A percentile compares a stretch with the other conserved stretches of the same genome.
These are phyloP conservation scores for Diophrys sp. DNA, from an alignment of 73 alveolate genomes.

Conservation along the genomic window DNA sequence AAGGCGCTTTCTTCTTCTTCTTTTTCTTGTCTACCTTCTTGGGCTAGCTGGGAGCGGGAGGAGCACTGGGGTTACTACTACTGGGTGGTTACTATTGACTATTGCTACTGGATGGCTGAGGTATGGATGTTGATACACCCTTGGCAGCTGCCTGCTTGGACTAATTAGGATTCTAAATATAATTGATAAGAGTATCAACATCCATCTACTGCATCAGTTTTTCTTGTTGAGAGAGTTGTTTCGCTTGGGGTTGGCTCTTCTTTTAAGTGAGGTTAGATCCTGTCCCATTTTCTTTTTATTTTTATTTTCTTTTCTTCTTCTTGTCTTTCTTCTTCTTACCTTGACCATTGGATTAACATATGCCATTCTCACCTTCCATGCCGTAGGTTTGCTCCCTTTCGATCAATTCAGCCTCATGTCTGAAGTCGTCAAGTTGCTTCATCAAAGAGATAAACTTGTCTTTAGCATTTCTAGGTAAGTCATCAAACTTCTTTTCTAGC, in stretches of 20 bases:
- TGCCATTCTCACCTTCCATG: too few relatives aligned
- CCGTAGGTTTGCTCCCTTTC: too few relatives aligned
- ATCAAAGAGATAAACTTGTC: neutral
- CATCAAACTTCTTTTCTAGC: neutral
- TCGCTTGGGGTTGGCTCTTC: neutral
- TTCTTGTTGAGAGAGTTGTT: neutral
- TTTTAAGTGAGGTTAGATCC: neutral
- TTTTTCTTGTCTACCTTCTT: too few relatives aligned
- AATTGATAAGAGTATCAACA: neutral
- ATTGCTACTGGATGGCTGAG: too few relatives aligned
- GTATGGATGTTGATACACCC: too few relatives aligned
- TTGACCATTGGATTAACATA: too few relatives aligned
- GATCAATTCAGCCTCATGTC: too few relatives aligned
- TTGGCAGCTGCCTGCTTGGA: neutral
- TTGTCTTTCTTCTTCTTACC: neutral
- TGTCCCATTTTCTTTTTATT: neutral
- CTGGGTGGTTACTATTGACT: too few relatives aligned
- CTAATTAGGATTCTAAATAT: neutral
- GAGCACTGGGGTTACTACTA: too few relatives aligned
- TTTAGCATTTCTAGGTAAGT: neutral
- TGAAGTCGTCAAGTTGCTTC: neutral
- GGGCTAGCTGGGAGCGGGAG: too few relatives aligned
- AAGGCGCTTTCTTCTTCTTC: too few relatives aligned
- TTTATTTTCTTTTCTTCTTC: neutral
- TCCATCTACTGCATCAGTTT: neutral